Evolutionary conservation across 805 yeast genomes (phyloP).

Genomic region (Cyberlindnera euphorbiae): DNA sequence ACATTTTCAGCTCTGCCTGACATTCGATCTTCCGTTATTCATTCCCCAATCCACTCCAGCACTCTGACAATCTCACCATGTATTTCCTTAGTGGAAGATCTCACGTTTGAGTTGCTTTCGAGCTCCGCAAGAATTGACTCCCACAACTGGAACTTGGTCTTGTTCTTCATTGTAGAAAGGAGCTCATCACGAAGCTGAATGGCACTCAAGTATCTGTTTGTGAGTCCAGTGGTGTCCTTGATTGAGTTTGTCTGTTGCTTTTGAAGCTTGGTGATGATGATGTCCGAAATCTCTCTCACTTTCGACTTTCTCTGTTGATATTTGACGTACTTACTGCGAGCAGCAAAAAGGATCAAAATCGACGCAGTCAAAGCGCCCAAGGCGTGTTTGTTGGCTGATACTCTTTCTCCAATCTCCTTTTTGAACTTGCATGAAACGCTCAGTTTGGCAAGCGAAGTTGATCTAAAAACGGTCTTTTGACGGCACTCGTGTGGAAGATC

Average conservation of each 20-base stretch:
- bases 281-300: slow-evolving; percentile 41
- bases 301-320: slow-evolving; percentile 35
- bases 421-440: slow-evolving; percentile 52
- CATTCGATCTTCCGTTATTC: too few relatives aligned
- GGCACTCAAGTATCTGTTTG: slow-evolving; percentile 51
- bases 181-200: slow-evolving; percentile 70
- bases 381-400: slow-evolving; percentile 25
- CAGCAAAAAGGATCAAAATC: slow-evolving; percentile 5
- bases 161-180: slow-evolving; percentile 30
- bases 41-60: slow-evolving; percentile 75
- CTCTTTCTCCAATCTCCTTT: slow-evolving; percentile 41
- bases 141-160: slow-evolving; percentile 51
- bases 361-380: slow-evolving; percentile 8
- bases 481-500: slow-evolving; percentile 27
- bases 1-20: too few relatives aligned
- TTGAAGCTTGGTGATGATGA: slow-evolving; percentile 47
- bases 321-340: slow-evolving; percentile 33
- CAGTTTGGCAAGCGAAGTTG: slow-evolving; percentile 64
- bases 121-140: slow-evolving; percentile 45
- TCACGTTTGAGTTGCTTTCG: slow-evolving; percentile 64
- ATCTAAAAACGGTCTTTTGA: slow-evolving; percentile 50
- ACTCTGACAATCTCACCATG: slow-evolving; percentile 86
- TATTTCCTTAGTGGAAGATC: slow-evolving; percentile 58
- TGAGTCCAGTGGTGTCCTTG: slow-evolving; percentile 31
- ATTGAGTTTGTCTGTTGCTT: slow-evolving; percentile 36